These are phyloP conservation scores for Phylloporus sp. DNA, from an alignment of 768 basidiomycete genomes.

Conservation along the genomic window DNA sequence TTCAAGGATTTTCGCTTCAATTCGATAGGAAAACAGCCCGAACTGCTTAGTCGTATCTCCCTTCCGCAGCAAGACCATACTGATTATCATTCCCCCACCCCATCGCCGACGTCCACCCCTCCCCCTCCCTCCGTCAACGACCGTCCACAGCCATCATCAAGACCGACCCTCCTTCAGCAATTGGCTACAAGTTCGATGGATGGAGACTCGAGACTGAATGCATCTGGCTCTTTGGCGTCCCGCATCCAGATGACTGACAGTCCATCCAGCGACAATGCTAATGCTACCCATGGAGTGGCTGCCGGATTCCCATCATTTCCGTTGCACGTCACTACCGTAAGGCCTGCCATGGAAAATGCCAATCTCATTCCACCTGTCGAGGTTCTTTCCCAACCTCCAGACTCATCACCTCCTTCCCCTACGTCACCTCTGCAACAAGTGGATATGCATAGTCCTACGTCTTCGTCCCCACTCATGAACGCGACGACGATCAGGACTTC, in stretches of 20 bases:
- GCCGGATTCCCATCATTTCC: not conserved
- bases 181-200: slow-evolving; percentile 7
- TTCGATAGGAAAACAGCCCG: slow-evolving; percentile 51
- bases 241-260: slow-evolving; percentile 20
- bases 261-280: not conserved
- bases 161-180: slow-evolving; percentile 22
- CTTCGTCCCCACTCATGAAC: not conserved
- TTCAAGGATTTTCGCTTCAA: slow-evolving; percentile 46
- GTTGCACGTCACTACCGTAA: not conserved
- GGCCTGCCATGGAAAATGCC: not conserved
- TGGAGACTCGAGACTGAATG: not conserved
- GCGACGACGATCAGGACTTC: not conserved
- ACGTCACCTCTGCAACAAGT: not conserved
- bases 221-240: slow-evolving; percentile 16
- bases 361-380: slow-evolving; percentile 32
- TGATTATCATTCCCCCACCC: slow-evolving; percentile 27
- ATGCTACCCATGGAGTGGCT: not conserved
- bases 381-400: slow-evolving; percentile 15
- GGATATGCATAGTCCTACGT: not conserved
- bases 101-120: slow-evolving; percentile 13
- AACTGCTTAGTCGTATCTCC: slow-evolving; percentile 48
- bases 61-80: slow-evolving; percentile 25
- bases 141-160: slow-evolving; percentile 8
- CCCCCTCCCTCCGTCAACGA: slow-evolving; percentile 1
- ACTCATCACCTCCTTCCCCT: slow-evolving; percentile 17